These are phyloP conservation scores for Amorphotheca resinae DNA, from an alignment of 495 filamentous ascomycete genomes.

Conservation along the genomic window DNA sequence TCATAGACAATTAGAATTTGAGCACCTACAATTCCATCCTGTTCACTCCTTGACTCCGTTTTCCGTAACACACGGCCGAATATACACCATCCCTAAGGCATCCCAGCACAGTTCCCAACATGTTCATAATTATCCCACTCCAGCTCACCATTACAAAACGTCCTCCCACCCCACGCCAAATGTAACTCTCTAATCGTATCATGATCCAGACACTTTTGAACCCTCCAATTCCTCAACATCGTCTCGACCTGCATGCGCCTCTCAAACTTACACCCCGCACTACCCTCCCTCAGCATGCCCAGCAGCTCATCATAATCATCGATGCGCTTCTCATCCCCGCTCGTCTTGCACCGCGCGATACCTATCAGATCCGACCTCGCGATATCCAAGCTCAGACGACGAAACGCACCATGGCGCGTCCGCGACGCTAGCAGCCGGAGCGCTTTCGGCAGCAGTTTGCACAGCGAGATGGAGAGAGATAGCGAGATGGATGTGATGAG, in stretches of 20 bases:
- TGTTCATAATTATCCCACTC: slow-evolving; percentile 4
- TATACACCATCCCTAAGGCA: not conserved
- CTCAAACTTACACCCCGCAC: slow-evolving; percentile 4
- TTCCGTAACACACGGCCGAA: not conserved
- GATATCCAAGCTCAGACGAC: slow-evolving; percentile 2
- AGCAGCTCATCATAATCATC: slow-evolving; percentile 1
- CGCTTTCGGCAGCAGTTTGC: not conserved
- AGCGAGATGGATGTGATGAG: slow-evolving; percentile 4
- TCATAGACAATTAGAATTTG: not conserved
- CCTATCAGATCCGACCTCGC: not conserved
- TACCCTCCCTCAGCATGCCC: not conserved
- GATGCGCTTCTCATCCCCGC: not conserved
- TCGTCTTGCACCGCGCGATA: not conserved
- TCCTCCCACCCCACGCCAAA: slow-evolving; percentile 7
- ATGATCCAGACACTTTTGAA: no score
- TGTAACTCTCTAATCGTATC: slow-evolving; percentile 6
- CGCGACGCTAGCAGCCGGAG: slow-evolving; percentile 2
- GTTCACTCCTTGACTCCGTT: not conserved
- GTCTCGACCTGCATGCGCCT: not conserved
- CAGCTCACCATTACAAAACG: slow-evolving; percentile 8
- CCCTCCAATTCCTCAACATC: not conserved
- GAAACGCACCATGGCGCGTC: slow-evolving; percentile 2
- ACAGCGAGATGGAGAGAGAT: not conserved
- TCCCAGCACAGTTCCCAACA: not conserved
- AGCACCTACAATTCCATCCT: no score